These are phyloP conservation scores for Hericium rajendrae DNA, from an alignment of 768 basidiomycete species.

Conservation along the genomic window DNA sequence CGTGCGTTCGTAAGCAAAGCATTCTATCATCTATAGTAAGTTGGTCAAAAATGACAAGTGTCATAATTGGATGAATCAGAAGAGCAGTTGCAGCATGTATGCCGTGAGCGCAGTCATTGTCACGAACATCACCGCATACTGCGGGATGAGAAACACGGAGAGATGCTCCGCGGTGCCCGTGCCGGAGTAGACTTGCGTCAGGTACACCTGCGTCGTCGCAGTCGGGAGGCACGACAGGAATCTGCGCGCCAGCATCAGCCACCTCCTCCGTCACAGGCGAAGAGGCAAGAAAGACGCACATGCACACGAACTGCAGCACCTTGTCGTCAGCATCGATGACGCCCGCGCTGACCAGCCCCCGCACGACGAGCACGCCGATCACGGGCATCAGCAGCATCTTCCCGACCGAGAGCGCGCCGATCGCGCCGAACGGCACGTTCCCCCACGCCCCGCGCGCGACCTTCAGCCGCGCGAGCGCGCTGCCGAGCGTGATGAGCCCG, in stretches of 20 bases:
- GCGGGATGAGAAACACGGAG: conserved; percentile 54
- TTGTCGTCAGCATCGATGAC: conserved; percentile 43
- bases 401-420: conserved; percentile 39
- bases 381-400: conserved; percentile 51
- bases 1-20: too few relatives aligned
- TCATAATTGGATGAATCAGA: not conserved
- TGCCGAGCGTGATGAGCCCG: conserved; percentile 53
- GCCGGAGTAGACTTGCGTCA: conserved; percentile 59
- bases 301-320: conserved; percentile 57
- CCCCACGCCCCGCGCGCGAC: conserved; percentile 39
- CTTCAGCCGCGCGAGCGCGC: conserved; percentile 48
- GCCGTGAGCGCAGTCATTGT: conserved; percentile 10
- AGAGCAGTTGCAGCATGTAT: conserved; percentile 11
- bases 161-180: conserved; percentile 56
- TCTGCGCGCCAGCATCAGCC: not conserved
- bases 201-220: conserved; percentile 34
- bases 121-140: conserved; percentile 12
- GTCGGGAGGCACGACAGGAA: conserved; percentile 12
- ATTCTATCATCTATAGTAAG: too few relatives aligned
- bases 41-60: too few relatives aligned
- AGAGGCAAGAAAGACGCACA: conserved; percentile 33
- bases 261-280: not conserved
- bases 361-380: conserved; percentile 46
- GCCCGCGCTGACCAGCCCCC: conserved; percentile 36
- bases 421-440: conserved; percentile 40